A percentile compares a stretch with the other conserved stretches of the same genome.
Conservation (phyloP, 2,329 filamentous ascomycete genomes). For the Scopulariopsis brevicaulis region DNA sequence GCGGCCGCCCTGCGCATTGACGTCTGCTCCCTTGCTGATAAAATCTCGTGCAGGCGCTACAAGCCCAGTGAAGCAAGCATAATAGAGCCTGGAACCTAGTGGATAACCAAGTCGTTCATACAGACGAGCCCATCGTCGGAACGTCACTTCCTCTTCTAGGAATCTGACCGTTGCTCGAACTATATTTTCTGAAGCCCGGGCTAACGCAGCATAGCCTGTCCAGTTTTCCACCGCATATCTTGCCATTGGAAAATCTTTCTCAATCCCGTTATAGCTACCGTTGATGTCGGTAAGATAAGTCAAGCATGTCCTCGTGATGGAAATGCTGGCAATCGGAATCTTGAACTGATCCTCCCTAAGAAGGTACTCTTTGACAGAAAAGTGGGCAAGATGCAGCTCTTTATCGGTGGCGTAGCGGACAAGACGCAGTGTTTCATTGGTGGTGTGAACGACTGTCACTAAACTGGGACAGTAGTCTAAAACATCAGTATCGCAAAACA, state of each 20-base stretch:
- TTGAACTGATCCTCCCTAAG: constrained; percentile 2
- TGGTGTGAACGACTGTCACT: constrained; percentile 4
- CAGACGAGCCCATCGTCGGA: constrained; percentile 4
- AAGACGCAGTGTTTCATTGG: neutral
- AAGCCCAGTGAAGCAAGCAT: constrained; percentile 8
- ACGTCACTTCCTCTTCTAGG: neutral
- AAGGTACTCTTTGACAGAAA: constrained; percentile 15
- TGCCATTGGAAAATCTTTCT: constrained; percentile 10
- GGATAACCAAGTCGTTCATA: constrained; percentile 4
- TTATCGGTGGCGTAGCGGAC: too few relatives aligned
- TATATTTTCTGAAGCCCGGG: constrained; percentile 5
- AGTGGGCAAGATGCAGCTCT: constrained; percentile 13
- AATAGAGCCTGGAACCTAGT: constrained; percentile 7
- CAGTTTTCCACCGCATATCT: constrained; percentile 10
- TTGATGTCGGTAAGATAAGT: constrained; percentile 10
- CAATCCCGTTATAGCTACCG: constrained; percentile 1
- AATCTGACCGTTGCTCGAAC: neutral
- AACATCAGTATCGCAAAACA: constrained; percentile 4
- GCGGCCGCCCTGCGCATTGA: constrained; percentile 3
- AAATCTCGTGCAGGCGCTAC: constrained; percentile 3
- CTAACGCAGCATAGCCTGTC: constrained; percentile 6
- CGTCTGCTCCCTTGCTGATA: constrained; percentile 3
- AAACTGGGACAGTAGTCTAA: constrained; percentile 10
- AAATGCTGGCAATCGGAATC: constrained; percentile 5
- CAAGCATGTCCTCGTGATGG: constrained; percentile 11